Base-by-base conservation (phyloP, 805 yeast genomes). In the Spathaspora gorwiae region DNA sequence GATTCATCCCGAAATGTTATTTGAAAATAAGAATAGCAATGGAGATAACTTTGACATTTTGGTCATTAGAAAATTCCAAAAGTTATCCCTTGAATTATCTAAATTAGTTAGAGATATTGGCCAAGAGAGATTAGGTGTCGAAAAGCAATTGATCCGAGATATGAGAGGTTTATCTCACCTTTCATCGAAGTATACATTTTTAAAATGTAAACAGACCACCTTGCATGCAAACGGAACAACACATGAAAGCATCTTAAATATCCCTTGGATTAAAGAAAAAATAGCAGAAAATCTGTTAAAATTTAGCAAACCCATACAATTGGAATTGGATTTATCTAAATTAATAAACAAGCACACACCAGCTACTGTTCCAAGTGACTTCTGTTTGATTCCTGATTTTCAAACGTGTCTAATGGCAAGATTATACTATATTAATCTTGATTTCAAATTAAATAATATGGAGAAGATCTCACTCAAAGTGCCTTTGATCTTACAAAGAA, bases 351-450 rank as follows among this genome's bases (percentile, higher is more conserved):
- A 29, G 32, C 32, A 9, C 9, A 6, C 32, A 3, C 32, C 32
- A 29, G 11, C 10, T 14, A 38, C 46, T 12, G 50, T 52, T 15
- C 55, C 54, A 7, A 53, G 54, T 24, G 61, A 66, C 11, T 67
- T 65, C 42, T 59, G 64, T 43, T 50, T 70, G 30, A 59, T 68
- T 13, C 75, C 75, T 3, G 70, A 64, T 38, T 70, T 70, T 53
- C 75, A 70, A 50, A 51, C 52, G 12, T 70, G 75, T 46, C 54
- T 56, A 36, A 31, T 65, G 39, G 63, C 70, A 2, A 52, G 75
- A 32, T 37, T 68, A 32, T 69, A 70, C 47, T 66, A 66, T 47
- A 45, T 67, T 27, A 57, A 57, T 32, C 43, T 65, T 13, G 49
- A 50, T 11, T 46, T 66, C 33, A 62, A 57, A 45, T 50, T 54